These are phyloP conservation scores for Ambrosia trifida DNA, from an alignment of 129 eudicot species.

Conservation along the genomic window DNA sequence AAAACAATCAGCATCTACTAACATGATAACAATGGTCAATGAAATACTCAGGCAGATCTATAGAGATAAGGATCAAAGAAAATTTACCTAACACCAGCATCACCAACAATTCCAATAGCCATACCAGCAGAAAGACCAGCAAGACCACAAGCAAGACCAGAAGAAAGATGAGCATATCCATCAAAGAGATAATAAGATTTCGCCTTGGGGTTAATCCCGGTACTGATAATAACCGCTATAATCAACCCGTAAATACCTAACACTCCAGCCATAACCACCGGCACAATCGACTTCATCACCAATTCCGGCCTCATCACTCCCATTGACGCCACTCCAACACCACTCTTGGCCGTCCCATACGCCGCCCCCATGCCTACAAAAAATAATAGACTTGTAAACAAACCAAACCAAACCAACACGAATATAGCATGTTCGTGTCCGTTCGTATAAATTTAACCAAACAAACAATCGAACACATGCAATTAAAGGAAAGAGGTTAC, in stretches of 20 bases:
- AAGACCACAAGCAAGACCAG: conserved; percentile 93
- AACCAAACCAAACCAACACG: no score
- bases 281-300: conserved; percentile 81
- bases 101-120: conserved; percentile 92
- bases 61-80: neutral
- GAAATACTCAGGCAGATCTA: conserved; percentile 10
- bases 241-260: conserved; percentile 59
- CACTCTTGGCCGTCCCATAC: conserved; percentile 85
- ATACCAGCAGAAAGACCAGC: conserved; percentile 91
- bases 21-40: conserved; percentile 1
- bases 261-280: conserved; percentile 81
- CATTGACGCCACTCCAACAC: conserved; percentile 80
- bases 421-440: no score
- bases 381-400: neutral
- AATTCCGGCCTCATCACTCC: conserved; percentile 80
- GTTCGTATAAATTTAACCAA: no score
- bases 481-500: no score
- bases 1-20: neutral
- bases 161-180: conserved; percentile 84
- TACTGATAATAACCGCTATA: conserved; percentile 43
- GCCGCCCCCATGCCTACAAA: conserved; percentile 89
- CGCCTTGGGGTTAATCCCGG: conserved; percentile 66
- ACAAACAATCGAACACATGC: no score
- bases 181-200: conserved; percentile 77
- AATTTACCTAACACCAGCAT: conserved; percentile 79